Conservation (phyloP, 176 grass and related monocot genomes). For the Triticum aestivum region DNA sequence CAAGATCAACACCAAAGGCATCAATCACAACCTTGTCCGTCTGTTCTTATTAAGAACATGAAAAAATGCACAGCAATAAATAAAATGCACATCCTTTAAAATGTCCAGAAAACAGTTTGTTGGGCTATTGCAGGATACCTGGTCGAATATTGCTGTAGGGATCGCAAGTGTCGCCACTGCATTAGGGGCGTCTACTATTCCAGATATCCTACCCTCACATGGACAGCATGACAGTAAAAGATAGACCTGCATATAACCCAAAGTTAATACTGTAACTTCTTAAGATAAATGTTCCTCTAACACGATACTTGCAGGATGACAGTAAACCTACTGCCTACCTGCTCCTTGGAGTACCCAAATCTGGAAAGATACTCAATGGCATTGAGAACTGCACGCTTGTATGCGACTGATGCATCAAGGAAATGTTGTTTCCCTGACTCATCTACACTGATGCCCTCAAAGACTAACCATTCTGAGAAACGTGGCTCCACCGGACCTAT, state of each 20-base stretch:
- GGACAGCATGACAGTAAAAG: slow-evolving; percentile 89
- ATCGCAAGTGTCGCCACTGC: slow-evolving; percentile 87
- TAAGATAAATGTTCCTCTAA: slow-evolving; percentile 19
- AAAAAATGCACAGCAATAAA: slow-evolving; percentile 1
- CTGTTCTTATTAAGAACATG: not conserved
- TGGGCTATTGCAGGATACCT: slow-evolving; percentile 42
- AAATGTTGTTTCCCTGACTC: slow-evolving; percentile 87
- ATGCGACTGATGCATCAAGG: slow-evolving; percentile 86
- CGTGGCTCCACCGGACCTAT: slow-evolving; percentile 87
- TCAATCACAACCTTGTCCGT: not conserved
- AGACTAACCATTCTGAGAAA: slow-evolving; percentile 95
- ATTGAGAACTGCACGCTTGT: slow-evolving; percentile 85
- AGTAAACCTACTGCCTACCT: slow-evolving; percentile 42
- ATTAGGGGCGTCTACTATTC: slow-evolving; percentile 89
- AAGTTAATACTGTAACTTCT: slow-evolving; percentile 7
- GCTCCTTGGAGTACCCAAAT: slow-evolving; percentile 98
- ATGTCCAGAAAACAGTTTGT: slow-evolving; percentile 12
- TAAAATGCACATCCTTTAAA: slow-evolving; percentile 3
- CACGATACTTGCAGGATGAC: slow-evolving; percentile 8
- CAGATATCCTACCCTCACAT: slow-evolving; percentile 92
- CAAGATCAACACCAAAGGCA: not conserved
- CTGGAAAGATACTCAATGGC: slow-evolving; percentile 85
- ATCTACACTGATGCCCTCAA: slow-evolving; percentile 96
- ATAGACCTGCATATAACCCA: slow-evolving; percentile 57
- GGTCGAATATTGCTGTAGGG: slow-evolving; percentile 87